Percentiles rank a stretch among this genome's conserved stretches.
These are phyloP conservation scores for Penicillium diatomitis DNA, from an alignment of 495 filamentous ascomycete genomes.

Conservation along the genomic window DNA sequence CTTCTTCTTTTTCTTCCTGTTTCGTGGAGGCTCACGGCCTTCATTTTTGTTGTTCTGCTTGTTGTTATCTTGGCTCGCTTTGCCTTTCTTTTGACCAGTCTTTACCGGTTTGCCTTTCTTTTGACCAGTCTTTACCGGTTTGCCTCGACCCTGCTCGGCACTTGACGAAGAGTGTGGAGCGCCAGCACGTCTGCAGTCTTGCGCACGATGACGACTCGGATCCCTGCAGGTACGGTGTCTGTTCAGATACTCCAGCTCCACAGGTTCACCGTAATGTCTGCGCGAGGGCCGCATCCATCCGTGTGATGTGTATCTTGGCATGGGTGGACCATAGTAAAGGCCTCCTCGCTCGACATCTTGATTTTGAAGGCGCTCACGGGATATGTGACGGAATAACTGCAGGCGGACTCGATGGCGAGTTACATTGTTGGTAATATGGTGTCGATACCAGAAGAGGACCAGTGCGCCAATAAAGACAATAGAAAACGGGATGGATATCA, in stretches of 20 bases:
- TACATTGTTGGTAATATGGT: background rate
- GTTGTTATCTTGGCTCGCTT: background rate
- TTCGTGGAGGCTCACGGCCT: background rate
- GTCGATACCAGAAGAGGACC: constrained; percentile 2
- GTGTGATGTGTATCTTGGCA: background rate
- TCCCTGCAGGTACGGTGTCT: background rate
- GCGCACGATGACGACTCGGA: background rate
- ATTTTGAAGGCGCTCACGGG: no score
- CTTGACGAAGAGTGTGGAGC: background rate
- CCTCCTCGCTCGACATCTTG: background rate
- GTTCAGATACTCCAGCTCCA: background rate
- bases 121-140: background rate
- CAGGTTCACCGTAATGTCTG: background rate
- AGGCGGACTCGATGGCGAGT: background rate
- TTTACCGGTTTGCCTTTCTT: background rate
- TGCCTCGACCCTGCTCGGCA: background rate
- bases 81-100: background rate
- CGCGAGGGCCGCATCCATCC: background rate
- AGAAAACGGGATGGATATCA: constrained; percentile 5
- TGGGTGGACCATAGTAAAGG: no score
- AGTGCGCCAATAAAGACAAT: constrained; percentile 1
- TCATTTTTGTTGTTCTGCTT: background rate
- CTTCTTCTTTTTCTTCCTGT: background rate
- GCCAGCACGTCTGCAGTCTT: no score
- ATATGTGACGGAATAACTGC: background rate